Percentiles rank a stretch among this genome's conserved stretches.
Evolutionary conservation across 768 basidiomycete species (phyloP).

Genomic region (Mycena maculata): DNA sequence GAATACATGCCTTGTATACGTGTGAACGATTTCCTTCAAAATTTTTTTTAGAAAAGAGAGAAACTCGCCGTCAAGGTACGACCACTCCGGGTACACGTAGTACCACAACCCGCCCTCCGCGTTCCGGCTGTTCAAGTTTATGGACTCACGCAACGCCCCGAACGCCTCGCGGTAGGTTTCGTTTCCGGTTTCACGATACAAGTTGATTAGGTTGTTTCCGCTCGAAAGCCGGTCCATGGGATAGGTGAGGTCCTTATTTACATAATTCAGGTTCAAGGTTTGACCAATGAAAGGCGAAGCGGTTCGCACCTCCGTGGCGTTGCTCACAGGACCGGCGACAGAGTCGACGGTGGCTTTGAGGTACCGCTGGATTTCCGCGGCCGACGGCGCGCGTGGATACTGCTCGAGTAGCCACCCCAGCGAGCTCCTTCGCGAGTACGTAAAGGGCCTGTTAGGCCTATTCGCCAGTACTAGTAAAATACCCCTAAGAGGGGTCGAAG

Average conservation of each 20-base stretch:
- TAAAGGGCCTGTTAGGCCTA: too few relatives aligned
- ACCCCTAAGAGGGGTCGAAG: too few relatives aligned
- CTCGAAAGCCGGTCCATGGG: constrained; percentile 30
- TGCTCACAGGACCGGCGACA: constrained; percentile 24
- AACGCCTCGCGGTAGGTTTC: constrained; percentile 35
- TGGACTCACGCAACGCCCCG: constrained; percentile 32
- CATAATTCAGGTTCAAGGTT: too few relatives aligned
- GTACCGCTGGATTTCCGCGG: constrained; percentile 7
- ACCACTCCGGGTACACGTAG: constrained; percentile 29
- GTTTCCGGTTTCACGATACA: constrained; percentile 30
- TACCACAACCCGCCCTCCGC: constrained; percentile 38
- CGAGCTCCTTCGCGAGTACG: too few relatives aligned
- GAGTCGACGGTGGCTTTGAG: constrained; percentile 24
- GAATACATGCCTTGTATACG: too few relatives aligned
- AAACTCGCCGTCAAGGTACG: constrained; percentile 43
- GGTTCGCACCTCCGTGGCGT: too few relatives aligned
- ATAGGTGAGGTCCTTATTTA: constrained; percentile 27
- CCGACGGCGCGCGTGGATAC: constrained; percentile 12
- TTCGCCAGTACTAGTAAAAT: too few relatives aligned
- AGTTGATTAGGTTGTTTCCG: constrained; percentile 23
- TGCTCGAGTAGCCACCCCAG: constrained; percentile 21
- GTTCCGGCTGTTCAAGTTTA: constrained; percentile 37
- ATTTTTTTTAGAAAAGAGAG: too few relatives aligned
- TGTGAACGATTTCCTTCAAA: too few relatives aligned
- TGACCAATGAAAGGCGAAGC: too few relatives aligned